Evolutionary conservation across 805 yeast genomes (phyloP).

Genomic region (Wickerhamiella parazyma): DNA sequence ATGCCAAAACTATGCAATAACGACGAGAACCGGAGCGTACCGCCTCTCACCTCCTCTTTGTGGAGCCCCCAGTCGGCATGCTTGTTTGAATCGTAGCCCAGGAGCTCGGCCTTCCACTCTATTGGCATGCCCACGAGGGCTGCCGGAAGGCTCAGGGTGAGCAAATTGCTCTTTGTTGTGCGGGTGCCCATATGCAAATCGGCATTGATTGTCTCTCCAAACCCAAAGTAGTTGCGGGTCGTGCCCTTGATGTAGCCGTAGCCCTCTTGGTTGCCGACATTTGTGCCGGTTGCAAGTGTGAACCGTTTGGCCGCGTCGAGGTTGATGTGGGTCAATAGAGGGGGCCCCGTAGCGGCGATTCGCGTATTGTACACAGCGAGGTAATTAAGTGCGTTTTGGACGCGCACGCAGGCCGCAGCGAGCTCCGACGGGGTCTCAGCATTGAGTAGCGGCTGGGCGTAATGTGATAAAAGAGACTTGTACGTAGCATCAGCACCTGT

Average conservation of each 20-base stretch:
- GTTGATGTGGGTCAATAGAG: constrained; percentile 12
- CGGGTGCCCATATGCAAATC: constrained; percentile 50
- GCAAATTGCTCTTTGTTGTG: constrained; percentile 41
- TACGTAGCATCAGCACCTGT: constrained; percentile 23
- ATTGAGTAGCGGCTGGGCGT: constrained; percentile 24
- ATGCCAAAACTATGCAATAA: constrained; percentile 39
- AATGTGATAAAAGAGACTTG: constrained; percentile 21
- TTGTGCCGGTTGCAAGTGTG: constrained; percentile 84
- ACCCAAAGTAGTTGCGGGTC: constrained; percentile 46
- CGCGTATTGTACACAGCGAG: constrained; percentile 15
- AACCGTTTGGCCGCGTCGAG: constrained; percentile 41
- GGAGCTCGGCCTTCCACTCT: constrained; percentile 39
- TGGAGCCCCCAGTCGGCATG: constrained; percentile 40
- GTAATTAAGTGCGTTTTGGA: constrained; percentile 20
- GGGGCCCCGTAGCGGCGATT: neutral
- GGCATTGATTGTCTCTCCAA: constrained; percentile 47
- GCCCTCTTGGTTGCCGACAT: constrained; percentile 93
- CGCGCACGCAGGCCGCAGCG: constrained; percentile 21
- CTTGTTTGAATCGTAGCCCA: constrained; percentile 39
- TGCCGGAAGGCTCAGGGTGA: constrained; percentile 39
- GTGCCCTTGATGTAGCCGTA: constrained; percentile 79
- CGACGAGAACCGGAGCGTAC: constrained; percentile 29
- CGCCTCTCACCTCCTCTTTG: constrained; percentile 38
- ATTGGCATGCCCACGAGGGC: constrained; percentile 29
- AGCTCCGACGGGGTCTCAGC: constrained; percentile 19